Evolutionary conservation across 768 basidiomycete species (phyloP).

Genomic region (Phanerochaete sordida): DNA sequence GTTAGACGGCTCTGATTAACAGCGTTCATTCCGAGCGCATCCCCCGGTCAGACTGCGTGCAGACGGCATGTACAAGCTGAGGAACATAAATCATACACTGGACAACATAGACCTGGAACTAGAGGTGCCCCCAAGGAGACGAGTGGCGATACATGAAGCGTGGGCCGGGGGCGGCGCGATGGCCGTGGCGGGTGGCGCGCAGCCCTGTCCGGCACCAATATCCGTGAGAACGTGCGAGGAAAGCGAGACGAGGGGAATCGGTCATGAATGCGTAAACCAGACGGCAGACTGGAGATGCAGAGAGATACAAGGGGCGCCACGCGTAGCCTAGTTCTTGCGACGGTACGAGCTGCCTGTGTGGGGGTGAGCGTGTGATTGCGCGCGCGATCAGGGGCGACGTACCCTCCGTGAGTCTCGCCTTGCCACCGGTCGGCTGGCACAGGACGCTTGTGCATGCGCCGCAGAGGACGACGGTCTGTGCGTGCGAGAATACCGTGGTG

Average conservation of each 20-base stretch:
- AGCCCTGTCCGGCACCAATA: neutral
- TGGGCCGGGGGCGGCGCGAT: neutral
- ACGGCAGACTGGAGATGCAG: conserved; percentile 15
- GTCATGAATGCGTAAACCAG: conserved; percentile 12
- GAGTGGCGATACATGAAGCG: conserved; percentile 7
- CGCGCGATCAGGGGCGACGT: too few relatives aligned
- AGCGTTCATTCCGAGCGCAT: neutral
- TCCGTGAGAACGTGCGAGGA: conserved; percentile 4
- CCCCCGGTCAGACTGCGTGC: neutral
- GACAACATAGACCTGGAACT: conserved; percentile 6
- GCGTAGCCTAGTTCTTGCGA: conserved; percentile 70
- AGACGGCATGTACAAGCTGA: conserved; percentile 3
- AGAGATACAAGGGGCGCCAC: conserved; percentile 14
- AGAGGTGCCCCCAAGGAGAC: neutral
- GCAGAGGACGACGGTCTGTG: conserved; percentile 95
- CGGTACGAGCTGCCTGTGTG: conserved; percentile 95
- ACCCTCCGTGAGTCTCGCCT: conserved; percentile 98
- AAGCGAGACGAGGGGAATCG: conserved; percentile 3
- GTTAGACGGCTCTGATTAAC: neutral
- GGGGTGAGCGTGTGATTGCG: too few relatives aligned
- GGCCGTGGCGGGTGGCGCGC: neutral
- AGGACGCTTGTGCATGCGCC: conserved; percentile 89
- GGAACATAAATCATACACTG: conserved; percentile 10
- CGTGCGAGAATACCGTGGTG: conserved; percentile 99
- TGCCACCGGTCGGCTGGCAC: conserved; percentile 98